Evolutionary conservation across 345 rosid genomes (phyloP), one percentile per base, ranked within the genome.

Genomic region (Carallia pectinifolia): DNA sequence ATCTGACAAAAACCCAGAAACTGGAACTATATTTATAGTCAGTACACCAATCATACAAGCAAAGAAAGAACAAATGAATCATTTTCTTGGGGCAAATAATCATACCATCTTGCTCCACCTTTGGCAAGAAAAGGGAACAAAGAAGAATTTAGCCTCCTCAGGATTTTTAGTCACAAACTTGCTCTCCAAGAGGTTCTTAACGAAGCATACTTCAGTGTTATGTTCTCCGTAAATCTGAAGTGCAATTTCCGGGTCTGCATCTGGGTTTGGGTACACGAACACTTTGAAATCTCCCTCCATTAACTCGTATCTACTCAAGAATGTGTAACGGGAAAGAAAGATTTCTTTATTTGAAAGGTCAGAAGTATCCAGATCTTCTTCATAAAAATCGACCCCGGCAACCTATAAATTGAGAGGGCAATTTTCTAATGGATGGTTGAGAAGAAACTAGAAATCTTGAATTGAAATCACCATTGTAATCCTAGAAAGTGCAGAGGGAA

Each of bases 271-370:
- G 71, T 77, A 72, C 44, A 58, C 67, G 34, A 67, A 77, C 29
- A 76, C 54, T 58, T 61, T 67, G 79, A 92, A 90, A n/a, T 76
- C 76, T 66, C 17, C 74, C 87, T 86, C 95, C 98, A 90, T 92
- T 70, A 86, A 6, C 33, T n/a, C 53, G 13, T 71, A 71, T 53
- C 62, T 54, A 10, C 23, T 52, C 54, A 62, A 61, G 72, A 76
- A 76, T 37, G 13, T 58, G 53, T 29, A 7, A 62, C 58, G 29
- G 1, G 64, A 71, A 61, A 62, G 80, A 44, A 29, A 16, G 52
- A 63, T 6, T 16, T 63, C 34, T 23, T 33, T 4, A 4, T 33
- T 33, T 33, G 4, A 33, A 33, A 4, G 34, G 2, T 33, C 34
- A 33, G 4, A 33, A 33, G 34, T 4, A 4, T 33, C 34, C 4